Evolutionary conservation across 768 basidiomycete species (phyloP).

Genomic region (Sporobolomyces pararoseus): DNA sequence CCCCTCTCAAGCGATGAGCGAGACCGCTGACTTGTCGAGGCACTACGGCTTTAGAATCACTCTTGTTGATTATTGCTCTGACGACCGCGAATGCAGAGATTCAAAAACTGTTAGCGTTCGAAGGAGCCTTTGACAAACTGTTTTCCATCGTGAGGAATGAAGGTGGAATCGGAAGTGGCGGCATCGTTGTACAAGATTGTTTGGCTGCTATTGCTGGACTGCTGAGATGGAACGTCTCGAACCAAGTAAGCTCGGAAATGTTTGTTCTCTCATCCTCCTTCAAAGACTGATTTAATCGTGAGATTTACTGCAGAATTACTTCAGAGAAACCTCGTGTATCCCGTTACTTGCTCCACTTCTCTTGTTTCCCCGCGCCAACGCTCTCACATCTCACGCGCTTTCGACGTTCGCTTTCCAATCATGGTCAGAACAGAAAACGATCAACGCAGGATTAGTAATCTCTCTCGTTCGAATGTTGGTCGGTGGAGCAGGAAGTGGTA

Average conservation of each 20-base stretch:
- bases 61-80: constrained; percentile 74
- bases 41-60: too few species aligned
- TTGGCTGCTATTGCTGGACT: constrained; percentile 78
- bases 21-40: too few species aligned
- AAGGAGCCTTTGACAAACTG: constrained; percentile 91
- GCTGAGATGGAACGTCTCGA: constrained; percentile 85
- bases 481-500: constrained; percentile 50
- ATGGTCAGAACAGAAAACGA: constrained; percentile 88
- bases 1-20: too few species aligned
- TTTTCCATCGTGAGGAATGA: constrained; percentile 82
- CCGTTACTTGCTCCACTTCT: constrained; percentile 64
- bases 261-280: background rate
- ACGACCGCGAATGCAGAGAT: constrained; percentile 81
- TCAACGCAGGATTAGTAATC: constrained; percentile 72
- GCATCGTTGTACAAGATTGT: constrained; percentile 78
- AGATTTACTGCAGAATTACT: constrained; percentile 72
- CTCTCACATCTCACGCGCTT: constrained; percentile 65
- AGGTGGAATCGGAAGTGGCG: constrained; percentile 80
- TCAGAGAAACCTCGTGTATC: constrained; percentile 72
- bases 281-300: background rate
- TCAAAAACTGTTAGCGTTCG: constrained; percentile 93
- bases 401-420: constrained; percentile 90
- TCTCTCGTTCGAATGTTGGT: constrained; percentile 82
- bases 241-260: constrained; percentile 63
- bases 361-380: constrained; percentile 57